Evolutionary conservation across 352 stramenopile species (phyloP).

Genomic region (Phytophthora sp.): DNA sequence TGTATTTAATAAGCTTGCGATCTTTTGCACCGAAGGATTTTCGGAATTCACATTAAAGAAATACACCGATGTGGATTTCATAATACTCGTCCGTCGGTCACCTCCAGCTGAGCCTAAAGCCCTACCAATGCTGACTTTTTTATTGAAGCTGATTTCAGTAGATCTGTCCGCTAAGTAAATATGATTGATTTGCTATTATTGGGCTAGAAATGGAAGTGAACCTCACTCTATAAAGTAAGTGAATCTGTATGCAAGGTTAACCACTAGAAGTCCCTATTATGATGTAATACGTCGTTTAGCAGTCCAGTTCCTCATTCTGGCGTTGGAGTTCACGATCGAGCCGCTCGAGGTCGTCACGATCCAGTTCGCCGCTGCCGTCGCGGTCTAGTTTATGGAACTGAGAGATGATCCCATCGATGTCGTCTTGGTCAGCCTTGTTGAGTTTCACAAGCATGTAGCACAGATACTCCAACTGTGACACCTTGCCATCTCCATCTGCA

Average conservation of each 20-base stretch:
- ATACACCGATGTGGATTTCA: no score
- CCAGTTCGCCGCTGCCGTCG: constrained; percentile 68
- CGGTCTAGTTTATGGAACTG: constrained; percentile 75
- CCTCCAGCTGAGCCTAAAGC: no score
- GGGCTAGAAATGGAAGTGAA: background rate
- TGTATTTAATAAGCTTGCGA: no score
- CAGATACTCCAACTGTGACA: constrained; percentile 71
- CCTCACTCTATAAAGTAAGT: no score
- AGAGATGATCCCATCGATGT: constrained; percentile 67
- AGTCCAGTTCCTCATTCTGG: constrained; percentile 29
- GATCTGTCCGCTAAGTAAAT: no score
- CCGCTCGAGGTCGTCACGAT: constrained; percentile 69
- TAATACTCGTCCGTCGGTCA: no score
- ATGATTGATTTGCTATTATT: background rate
- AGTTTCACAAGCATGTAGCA: constrained; percentile 80
- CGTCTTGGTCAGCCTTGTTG: constrained; percentile 69
- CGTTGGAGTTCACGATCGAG: constrained; percentile 62
- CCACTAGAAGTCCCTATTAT: no score
- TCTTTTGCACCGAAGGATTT: no score
- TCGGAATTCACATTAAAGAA: no score
- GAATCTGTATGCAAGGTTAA: no score
- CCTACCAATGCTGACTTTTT: no score
- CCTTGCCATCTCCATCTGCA: constrained; percentile 68
- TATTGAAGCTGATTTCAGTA: no score
- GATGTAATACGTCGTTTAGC: background rate